A percentile compares a stretch with the other conserved stretches of the same genome.
Conservation (phyloP, 805 yeast species). For the Yarrowia porcina region DNA sequence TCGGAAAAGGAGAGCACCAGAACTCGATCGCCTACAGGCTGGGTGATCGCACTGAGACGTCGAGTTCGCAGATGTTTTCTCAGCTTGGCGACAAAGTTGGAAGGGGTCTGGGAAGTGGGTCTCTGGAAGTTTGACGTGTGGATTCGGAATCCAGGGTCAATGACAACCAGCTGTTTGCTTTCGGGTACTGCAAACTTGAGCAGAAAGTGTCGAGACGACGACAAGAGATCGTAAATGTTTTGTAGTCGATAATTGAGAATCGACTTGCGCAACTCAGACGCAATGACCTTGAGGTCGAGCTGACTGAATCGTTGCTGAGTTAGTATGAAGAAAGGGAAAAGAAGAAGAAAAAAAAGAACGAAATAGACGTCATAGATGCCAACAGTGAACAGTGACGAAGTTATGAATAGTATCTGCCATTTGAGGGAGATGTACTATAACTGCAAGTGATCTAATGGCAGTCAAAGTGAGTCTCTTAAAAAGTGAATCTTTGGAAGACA, state of each 20-base stretch:
- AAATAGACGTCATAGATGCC: neutral
- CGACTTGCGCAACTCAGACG: slow-evolving; percentile 58
- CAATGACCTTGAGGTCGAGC: slow-evolving; percentile 70
- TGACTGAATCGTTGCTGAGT: slow-evolving; percentile 79
- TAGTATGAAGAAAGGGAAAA: neutral
- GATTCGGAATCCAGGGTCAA: slow-evolving; percentile 82
- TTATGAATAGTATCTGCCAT: too few relatives aligned
- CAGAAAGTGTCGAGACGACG: slow-evolving; percentile 67
- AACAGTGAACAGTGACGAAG: too few relatives aligned
- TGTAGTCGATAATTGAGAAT: slow-evolving; percentile 68
- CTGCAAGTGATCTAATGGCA: too few relatives aligned
- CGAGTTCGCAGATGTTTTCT: slow-evolving; percentile 83
- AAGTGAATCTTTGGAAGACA: too few relatives aligned
- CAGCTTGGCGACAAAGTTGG: slow-evolving; percentile 78
- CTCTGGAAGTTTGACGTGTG: slow-evolving; percentile 79
- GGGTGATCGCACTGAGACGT: slow-evolving; percentile 67
- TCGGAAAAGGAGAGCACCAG: slow-evolving; percentile 81
- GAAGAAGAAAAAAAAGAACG: too few relatives aligned
- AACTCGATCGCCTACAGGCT: slow-evolving; percentile 78
- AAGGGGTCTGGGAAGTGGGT: slow-evolving; percentile 75
- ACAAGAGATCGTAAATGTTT: slow-evolving; percentile 77
- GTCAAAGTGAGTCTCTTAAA: too few relatives aligned
- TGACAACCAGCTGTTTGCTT: slow-evolving; percentile 66
- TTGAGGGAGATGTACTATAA: too few relatives aligned
- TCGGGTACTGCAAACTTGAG: slow-evolving; percentile 81